Conservation (phyloP, 306 rosid species). For the Pyrus communis region DNA sequence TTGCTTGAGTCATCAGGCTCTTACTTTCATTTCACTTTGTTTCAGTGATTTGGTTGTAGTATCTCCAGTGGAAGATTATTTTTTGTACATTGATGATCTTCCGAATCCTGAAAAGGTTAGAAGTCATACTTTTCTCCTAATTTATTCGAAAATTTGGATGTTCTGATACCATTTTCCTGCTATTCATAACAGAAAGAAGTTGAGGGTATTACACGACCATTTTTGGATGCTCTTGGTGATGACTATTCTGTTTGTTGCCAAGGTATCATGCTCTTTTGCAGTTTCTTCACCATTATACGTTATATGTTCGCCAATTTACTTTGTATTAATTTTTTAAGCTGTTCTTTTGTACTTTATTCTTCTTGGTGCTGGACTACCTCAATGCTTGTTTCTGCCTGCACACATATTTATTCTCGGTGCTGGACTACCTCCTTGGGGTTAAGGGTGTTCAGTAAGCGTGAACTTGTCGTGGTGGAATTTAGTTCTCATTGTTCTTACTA, state of each 20-base stretch:
- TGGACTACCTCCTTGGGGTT: neutral
- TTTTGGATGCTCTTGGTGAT: conserved; percentile 83
- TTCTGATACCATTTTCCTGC: conserved; percentile 3
- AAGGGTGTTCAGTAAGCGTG: neutral
- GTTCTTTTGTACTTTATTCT: neutral
- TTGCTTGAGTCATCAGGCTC: neutral
- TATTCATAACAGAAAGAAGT: conserved; percentile 57
- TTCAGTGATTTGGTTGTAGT: conserved; percentile 92
- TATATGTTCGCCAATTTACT: neutral
- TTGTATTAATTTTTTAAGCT: neutral
- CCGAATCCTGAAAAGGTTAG: conserved; percentile 61
- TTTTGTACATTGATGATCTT: conserved; percentile 68
- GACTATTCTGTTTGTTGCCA: conserved; percentile 80
- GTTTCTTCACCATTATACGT: conserved; percentile 2
- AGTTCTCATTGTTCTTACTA: neutral
- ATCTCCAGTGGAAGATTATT: conserved; percentile 94
- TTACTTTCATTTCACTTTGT: conserved; percentile 17
- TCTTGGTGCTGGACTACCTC: neutral
- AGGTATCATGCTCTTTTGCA: conserved; percentile 37
- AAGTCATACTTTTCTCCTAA: conserved; percentile 3
- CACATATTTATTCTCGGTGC: neutral
- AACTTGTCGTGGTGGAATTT: neutral
- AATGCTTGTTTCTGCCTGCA: neutral
- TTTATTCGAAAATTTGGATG: neutral
- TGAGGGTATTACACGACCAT: conserved; percentile 63